These are phyloP conservation scores for Aegilops longissima DNA, from an alignment of 176 grass and related monocot species.

Conservation along the genomic window DNA sequence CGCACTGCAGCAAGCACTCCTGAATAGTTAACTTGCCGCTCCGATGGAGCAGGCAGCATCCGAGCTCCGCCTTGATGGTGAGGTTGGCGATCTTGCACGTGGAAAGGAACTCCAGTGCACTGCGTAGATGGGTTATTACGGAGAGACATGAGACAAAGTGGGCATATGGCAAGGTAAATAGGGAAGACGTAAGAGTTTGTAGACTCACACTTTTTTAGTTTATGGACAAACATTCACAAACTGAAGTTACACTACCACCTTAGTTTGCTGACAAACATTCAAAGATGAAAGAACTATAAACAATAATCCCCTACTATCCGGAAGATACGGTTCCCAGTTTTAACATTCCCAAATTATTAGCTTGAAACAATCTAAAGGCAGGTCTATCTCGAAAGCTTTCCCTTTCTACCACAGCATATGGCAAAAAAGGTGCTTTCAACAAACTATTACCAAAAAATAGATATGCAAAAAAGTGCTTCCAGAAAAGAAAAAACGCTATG, in stretches of 20 bases:
- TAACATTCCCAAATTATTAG: neutral
- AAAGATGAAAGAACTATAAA: neutral
- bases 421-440: neutral
- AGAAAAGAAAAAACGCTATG: neutral
- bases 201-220: neutral
- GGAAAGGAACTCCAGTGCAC: conserved; percentile 81
- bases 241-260: neutral
- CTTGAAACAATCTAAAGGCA: neutral
- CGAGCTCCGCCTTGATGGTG: conserved; percentile 79
- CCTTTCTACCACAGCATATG: neutral
- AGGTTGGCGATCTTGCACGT: conserved; percentile 91
- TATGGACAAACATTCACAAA: neutral
- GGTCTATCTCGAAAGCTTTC: neutral
- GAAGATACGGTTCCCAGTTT: neutral
- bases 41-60: conserved; percentile 83
- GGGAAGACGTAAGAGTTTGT: neutral
- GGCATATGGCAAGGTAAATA: neutral
- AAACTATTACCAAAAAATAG: neutral
- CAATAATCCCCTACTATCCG: neutral
- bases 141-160: neutral
- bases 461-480: neutral
- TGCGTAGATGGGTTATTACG: conserved; percentile 23
- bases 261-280: neutral
- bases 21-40: conserved; percentile 79
- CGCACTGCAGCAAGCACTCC: conserved; percentile 88